Conservation (phyloP, 2,329 filamentous ascomycete genomes). For the Penicillium sp. region DNA sequence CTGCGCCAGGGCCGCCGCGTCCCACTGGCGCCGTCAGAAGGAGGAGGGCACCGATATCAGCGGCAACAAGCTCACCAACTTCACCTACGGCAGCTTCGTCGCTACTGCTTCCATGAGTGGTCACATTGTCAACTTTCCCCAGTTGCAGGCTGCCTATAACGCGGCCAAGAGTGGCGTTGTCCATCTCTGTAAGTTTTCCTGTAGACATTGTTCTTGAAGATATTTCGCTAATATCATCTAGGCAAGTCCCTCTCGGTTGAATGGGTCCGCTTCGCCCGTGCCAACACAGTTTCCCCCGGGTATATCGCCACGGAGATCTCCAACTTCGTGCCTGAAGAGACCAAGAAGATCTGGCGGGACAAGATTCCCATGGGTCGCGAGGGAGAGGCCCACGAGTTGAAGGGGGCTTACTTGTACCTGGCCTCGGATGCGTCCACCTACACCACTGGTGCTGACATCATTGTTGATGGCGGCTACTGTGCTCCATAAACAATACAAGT, state of each 20-base stretch:
- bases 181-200: constrained; percentile 49
- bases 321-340: constrained; percentile 64
- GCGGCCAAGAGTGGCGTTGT: constrained; percentile 66
- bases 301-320: constrained; percentile 76
- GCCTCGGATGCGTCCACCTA: constrained; percentile 81
- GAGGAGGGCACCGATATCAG: constrained; percentile 64
- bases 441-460: constrained; percentile 72
- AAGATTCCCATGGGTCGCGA: constrained; percentile 81
- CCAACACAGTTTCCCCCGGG: constrained; percentile 72
- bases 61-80: constrained; percentile 63
- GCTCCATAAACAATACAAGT: constrained; percentile 1
- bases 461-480: constrained; percentile 73
- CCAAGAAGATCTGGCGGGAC: constrained; percentile 71
- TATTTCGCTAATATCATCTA: constrained; percentile 30
- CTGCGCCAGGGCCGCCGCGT: constrained; percentile 69
- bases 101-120: constrained; percentile 78
- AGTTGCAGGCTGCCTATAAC: constrained; percentile 73
- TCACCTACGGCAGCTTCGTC: constrained; percentile 69
- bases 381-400: constrained; percentile 72
- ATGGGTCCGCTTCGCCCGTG: constrained; percentile 73
- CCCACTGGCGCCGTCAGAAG: constrained; percentile 71
- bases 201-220: constrained; percentile 42
- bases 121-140: constrained; percentile 75
- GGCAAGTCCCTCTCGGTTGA: constrained; percentile 72
- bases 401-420: constrained; percentile 80